phyloP scores from a whole-genome alignment of 2,329 filamentous ascomycete species.

The Aphanocladium album region DNA sequence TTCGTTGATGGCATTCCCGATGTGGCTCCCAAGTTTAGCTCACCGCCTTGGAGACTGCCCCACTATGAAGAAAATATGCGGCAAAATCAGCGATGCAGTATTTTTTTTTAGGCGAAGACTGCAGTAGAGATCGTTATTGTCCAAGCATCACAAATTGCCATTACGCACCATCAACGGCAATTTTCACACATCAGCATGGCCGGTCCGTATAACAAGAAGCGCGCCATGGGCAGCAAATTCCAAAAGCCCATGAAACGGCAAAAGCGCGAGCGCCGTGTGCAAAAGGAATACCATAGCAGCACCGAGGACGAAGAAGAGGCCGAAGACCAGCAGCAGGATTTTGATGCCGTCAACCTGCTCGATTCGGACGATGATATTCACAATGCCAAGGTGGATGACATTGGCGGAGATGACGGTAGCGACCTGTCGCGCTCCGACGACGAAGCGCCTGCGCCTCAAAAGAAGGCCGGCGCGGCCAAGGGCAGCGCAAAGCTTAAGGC shows the following conservation, averaged over 20 bases:
- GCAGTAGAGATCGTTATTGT: neutral
- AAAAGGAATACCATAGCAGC: slow-evolving; percentile 48
- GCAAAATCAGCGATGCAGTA: slow-evolving; percentile 1
- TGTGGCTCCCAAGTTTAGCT: neutral
- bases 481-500: slow-evolving; percentile 24
- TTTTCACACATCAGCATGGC: slow-evolving; percentile 25
- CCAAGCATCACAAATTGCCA: neutral
- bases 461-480: slow-evolving; percentile 23
- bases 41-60: slow-evolving; percentile 2
- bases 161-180: neutral
- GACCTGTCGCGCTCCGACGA: slow-evolving; percentile 33
- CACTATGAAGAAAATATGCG: slow-evolving; percentile 8
- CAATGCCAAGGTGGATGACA: slow-evolving; percentile 48
- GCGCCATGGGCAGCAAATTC: slow-evolving; percentile 25
- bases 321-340: slow-evolving; percentile 34
- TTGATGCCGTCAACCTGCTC: slow-evolving; percentile 48
- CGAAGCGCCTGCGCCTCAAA: slow-evolving; percentile 25
- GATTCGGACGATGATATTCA: slow-evolving; percentile 55
- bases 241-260: slow-evolving; percentile 48
- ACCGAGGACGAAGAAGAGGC: slow-evolving; percentile 42
- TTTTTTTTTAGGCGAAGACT: neutral
- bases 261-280: slow-evolving; percentile 34
- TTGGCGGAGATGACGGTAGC: slow-evolving; percentile 34
- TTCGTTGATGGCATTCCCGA: too few species aligned
- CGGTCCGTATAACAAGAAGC: slow-evolving; percentile 29